Evolutionary conservation across 306 rosid species (phyloP), one percentile per base, ranked within the genome.

Genomic region (Acacia crassicarpa): DNA sequence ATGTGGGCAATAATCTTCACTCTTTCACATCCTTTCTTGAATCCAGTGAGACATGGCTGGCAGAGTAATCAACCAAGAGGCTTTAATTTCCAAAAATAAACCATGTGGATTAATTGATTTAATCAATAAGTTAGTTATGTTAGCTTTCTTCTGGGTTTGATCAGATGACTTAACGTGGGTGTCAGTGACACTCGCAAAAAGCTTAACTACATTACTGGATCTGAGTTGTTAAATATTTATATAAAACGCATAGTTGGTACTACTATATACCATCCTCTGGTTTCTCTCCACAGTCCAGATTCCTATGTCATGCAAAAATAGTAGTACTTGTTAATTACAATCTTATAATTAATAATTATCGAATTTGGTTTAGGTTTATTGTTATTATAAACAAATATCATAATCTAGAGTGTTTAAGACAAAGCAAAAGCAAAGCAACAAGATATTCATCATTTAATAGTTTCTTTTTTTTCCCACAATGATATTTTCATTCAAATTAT

Each of bases 1-100:
- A 76, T 83, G 59, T 59, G 8, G 35, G 62, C 13, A 66, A 44
- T 32, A 62, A 77, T 10, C 68, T 82, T 69, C 72, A 63, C 30
- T 80, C 85, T 49, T 74, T 87, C 43, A 16, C 51, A 56, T 82
- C 83, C 0, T 72, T 79, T 40, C 86, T 82, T 11, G 78, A 79
- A 3, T 77, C 86, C 12, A 23, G 16, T 33, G 85, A 76, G 9
- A 81, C 67, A 58, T 22, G 74, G 72, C 40, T 25, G 2, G 30
- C 4, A 1, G 74, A 35, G 27, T 68, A 35, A 46, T 56, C 33
- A 32, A 65, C 22, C 25, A 46, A 15, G 5, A 20, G 27, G 23
- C 14, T 35, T n/a, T n/a, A n/a, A n/a, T n/a, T 48, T 48, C 32
- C 0, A 44, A 33, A 23, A 61, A 23, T 0, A 27, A 13, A 62